Percentiles rank a stretch among this genome's conserved stretches.
phyloP scores from a whole-genome alignment of 2,329 filamentous ascomycete genomes.

The Penicillium sp. region DNA sequence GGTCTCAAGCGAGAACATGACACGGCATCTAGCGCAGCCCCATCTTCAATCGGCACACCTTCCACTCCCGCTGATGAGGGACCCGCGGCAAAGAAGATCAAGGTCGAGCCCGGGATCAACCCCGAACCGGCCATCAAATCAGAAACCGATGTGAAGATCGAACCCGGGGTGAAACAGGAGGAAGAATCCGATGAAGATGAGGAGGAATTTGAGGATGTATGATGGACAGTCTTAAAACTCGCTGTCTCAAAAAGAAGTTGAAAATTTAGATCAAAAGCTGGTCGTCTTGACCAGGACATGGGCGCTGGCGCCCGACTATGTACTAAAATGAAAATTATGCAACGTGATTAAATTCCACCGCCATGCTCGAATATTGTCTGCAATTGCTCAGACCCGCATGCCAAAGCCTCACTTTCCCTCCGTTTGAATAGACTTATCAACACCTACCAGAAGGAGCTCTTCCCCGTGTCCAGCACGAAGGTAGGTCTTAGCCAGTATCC shows the following conservation, averaged over 20 bases:
- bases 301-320: slow-evolving; percentile 23
- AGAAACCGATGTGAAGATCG: slow-evolving; percentile 12
- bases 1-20: slow-evolving; percentile 42
- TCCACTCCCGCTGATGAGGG: slow-evolving; percentile 39
- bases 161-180: slow-evolving; percentile 30
- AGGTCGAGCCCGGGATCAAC: slow-evolving; percentile 16
- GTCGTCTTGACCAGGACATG: slow-evolving; percentile 1
- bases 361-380: too few species aligned
- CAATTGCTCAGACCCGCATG: too few species aligned
- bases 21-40: slow-evolving; percentile 39
- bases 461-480: too few species aligned
- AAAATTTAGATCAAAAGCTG: neutral
- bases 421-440: too few species aligned
- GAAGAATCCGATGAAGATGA: slow-evolving; percentile 45
- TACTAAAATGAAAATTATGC: neutral
- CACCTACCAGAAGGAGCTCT: too few species aligned
- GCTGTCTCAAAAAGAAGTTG: neutral
- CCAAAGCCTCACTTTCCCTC: too few species aligned
- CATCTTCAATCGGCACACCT: slow-evolving; percentile 39
- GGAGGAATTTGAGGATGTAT: slow-evolving; percentile 46
- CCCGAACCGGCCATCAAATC: slow-evolving; percentile 12
- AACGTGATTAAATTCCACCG: neutral
- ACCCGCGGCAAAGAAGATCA: slow-evolving; percentile 45
- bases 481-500: too few species aligned
- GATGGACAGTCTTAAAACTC: slow-evolving; percentile 4